Percentiles rank a stretch among this genome's conserved stretches.
phyloP scores from a whole-genome alignment of 108 stramenopile genomes.

The Mediolabrus comicus region DNA sequence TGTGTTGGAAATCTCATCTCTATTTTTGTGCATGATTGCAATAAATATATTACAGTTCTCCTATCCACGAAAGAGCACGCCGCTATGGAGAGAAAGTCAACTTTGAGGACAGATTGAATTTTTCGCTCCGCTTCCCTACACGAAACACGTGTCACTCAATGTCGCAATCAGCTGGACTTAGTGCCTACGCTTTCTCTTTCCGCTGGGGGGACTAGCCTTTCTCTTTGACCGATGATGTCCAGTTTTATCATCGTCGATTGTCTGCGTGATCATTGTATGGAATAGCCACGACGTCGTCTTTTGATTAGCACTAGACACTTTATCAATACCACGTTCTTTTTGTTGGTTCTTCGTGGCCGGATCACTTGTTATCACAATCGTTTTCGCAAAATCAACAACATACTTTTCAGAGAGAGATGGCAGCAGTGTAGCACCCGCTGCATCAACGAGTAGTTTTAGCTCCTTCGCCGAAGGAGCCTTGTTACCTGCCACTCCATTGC shows the following conservation, averaged over 20 bases:
- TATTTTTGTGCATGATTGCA: too few species aligned
- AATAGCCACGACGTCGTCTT: conserved; percentile 45
- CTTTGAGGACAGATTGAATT: too few species aligned
- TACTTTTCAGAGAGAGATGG: conserved; percentile 16
- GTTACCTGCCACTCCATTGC: conserved; percentile 45
- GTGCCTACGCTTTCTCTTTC: neutral
- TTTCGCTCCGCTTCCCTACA: too few species aligned
- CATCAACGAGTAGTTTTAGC: conserved; percentile 32
- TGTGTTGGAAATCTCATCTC: neutral
- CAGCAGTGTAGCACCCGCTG: conserved; percentile 51
- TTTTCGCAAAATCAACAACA: conserved; percentile 26
- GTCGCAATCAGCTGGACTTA: too few species aligned
- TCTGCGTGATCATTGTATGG: conserved; percentile 44
- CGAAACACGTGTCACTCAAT: too few species aligned
- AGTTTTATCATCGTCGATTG: conserved; percentile 3
- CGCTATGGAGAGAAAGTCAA: too few species aligned
- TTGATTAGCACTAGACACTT: conserved; percentile 10
- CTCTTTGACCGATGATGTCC: neutral
- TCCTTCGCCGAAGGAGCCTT: conserved; percentile 37
- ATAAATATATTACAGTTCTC: too few species aligned
- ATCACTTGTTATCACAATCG: conserved; percentile 41
- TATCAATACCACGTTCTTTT: conserved; percentile 21
- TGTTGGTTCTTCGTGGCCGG: conserved; percentile 26
- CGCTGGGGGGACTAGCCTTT: neutral
- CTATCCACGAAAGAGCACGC: too few species aligned